phyloP scores from a whole-genome alignment of 306 rosid species.

The Fragaria iinumae region DNA sequence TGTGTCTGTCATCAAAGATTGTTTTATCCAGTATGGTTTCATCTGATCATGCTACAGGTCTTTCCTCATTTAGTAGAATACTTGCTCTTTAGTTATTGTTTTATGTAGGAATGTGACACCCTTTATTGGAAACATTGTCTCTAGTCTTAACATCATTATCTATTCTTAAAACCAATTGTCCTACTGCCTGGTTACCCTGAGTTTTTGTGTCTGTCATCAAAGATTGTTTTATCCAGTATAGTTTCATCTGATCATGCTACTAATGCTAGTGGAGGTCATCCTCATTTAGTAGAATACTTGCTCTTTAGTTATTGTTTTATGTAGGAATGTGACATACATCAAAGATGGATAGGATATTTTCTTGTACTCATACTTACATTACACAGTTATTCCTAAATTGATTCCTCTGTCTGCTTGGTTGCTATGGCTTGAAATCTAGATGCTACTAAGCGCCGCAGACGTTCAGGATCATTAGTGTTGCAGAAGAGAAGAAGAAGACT shows the following conservation, averaged over 20 bases:
- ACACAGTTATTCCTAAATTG: neutral
- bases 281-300: neutral
- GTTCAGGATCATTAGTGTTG: conserved; percentile 50
- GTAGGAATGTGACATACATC: neutral
- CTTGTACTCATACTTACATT: neutral
- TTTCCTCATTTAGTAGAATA: neutral
- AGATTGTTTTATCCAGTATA: neutral
- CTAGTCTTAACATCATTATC: neutral
- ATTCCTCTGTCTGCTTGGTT: conserved; percentile 12
- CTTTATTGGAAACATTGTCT: neutral
- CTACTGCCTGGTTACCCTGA: neutral
- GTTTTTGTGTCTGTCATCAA: neutral
- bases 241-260: neutral
- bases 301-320: neutral
- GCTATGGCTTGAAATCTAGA: conserved; percentile 42
- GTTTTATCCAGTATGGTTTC: neutral
- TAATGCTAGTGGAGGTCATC: neutral
- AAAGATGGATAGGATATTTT: neutral
- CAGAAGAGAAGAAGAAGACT: conserved; percentile 74
- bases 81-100: neutral
- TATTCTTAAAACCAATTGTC: neutral
- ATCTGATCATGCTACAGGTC: neutral
- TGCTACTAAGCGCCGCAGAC: conserved; percentile 60
- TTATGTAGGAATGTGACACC: neutral
- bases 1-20: neutral